phyloP scores from a whole-genome alignment of 495 filamentous ascomycete genomes.

The Penicillium pulvis region DNA sequence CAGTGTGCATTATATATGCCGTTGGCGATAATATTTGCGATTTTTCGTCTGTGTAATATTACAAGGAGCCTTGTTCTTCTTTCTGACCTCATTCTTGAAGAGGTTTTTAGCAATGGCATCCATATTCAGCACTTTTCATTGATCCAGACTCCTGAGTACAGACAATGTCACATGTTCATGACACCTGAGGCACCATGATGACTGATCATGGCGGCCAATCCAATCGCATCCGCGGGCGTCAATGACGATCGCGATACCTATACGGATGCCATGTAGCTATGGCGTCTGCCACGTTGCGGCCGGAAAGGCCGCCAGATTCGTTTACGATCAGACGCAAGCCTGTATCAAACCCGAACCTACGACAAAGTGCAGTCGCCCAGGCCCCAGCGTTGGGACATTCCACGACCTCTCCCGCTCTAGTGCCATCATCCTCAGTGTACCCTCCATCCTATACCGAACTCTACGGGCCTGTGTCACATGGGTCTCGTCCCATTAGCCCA shows the following conservation, averaged over 20 bases:
- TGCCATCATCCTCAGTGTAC: constrained; percentile 11
- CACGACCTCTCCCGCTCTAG: constrained; percentile 16
- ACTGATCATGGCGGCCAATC: constrained; percentile 1
- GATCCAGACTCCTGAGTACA: neutral
- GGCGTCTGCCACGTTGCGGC: constrained; percentile 18
- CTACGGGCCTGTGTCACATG: constrained; percentile 14
- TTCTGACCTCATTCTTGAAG: too few relatives aligned
- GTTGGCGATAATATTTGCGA: too few relatives aligned
- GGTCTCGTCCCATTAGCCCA: constrained; percentile 5
- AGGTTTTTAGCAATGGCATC: too few relatives aligned
- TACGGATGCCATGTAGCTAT: constrained; percentile 10
- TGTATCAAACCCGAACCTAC: constrained; percentile 30
- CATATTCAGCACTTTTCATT: too few relatives aligned
- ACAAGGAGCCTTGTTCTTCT: too few relatives aligned
- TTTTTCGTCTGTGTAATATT: too few relatives aligned
- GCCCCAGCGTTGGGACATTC: constrained; percentile 8
- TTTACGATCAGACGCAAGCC: constrained; percentile 30
- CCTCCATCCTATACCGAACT: constrained; percentile 30
- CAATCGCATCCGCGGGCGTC: neutral
- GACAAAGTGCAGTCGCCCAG: constrained; percentile 23
- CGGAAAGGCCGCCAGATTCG: constrained; percentile 17
- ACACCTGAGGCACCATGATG: constrained; percentile 1
- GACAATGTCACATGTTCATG: neutral
- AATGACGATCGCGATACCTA: neutral
- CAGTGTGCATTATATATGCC: too few relatives aligned